A percentile compares a stretch with the other conserved stretches of the same genome.
Evolutionary conservation across 1,284 basidiomycete genomes (phyloP).

Genomic region (Naganishia cerealis): DNA sequence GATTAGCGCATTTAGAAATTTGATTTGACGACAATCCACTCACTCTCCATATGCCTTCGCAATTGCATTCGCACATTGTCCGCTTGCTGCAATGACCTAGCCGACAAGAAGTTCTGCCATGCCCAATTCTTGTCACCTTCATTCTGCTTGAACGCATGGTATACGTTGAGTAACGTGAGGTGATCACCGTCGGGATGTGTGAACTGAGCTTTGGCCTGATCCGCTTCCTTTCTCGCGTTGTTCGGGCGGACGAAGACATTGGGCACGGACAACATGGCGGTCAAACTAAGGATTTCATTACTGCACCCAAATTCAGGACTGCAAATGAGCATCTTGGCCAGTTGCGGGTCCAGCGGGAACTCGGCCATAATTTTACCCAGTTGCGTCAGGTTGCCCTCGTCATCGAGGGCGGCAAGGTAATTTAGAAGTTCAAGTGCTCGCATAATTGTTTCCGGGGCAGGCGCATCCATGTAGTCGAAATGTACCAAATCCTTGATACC

Average conservation of each 20-base stretch:
- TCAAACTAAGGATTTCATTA: slow-evolving; percentile 91
- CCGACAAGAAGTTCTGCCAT: slow-evolving; percentile 87
- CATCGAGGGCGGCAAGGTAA: slow-evolving; percentile 87
- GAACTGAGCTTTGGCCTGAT: slow-evolving; percentile 83
- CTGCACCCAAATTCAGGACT: slow-evolving; percentile 94
- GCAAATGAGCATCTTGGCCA: slow-evolving; percentile 90
- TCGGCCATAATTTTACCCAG: slow-evolving; percentile 94
- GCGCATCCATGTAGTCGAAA: slow-evolving; percentile 90
- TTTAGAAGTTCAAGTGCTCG: slow-evolving; percentile 92
- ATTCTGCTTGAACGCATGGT: slow-evolving; percentile 85
- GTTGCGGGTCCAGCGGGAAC: slow-evolving; percentile 95
- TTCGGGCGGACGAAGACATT: slow-evolving; percentile 91
- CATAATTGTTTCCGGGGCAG: slow-evolving; percentile 97
- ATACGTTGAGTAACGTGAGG: slow-evolving; percentile 90
- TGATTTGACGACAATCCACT: neutral
- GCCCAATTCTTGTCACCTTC: slow-evolving; percentile 81
- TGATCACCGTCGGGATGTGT: slow-evolving; percentile 95
- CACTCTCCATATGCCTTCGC: slow-evolving; percentile 85
- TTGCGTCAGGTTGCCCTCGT: slow-evolving; percentile 86
- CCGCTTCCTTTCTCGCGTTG: slow-evolving; percentile 82
- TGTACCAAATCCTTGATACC: slow-evolving; percentile 88
- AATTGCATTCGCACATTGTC: slow-evolving; percentile 94
- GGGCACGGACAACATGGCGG: slow-evolving; percentile 94
- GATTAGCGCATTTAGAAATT: neutral
- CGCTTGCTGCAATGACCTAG: slow-evolving; percentile 80